phyloP scores from a whole-genome alignment of 148 eudicot genomes.

The Suaeda aralocaspica region DNA sequence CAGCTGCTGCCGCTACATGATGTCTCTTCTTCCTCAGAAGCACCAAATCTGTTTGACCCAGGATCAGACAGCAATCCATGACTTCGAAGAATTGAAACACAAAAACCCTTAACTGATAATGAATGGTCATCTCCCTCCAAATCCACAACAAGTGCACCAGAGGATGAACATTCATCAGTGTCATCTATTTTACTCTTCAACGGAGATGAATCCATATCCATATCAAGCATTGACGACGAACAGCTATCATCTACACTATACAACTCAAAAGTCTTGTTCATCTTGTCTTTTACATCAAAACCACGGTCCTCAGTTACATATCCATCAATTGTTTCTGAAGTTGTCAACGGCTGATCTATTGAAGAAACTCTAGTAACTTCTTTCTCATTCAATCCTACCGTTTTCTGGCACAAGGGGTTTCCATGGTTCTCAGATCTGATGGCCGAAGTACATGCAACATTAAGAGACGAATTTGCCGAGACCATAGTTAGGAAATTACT shows the following conservation, averaged over 20 bases:
- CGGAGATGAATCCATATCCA: slow-evolving; percentile 44
- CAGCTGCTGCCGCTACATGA: slow-evolving; percentile 29
- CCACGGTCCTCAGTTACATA: slow-evolving; percentile 32
- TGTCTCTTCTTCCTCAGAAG: slow-evolving; percentile 28
- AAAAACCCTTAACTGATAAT: slow-evolving; percentile 47
- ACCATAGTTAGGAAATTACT: slow-evolving; percentile 17
- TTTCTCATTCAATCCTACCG: slow-evolving; percentile 26
- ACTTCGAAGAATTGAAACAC: slow-evolving; percentile 59
- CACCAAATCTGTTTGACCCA: slow-evolving; percentile 18
- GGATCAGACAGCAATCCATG: slow-evolving; percentile 43
- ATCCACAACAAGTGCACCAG: slow-evolving; percentile 50
- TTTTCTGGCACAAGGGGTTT: slow-evolving; percentile 23
- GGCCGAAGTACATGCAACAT: slow-evolving; percentile 37
- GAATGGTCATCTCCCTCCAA: slow-evolving; percentile 37
- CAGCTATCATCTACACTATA: slow-evolving; percentile 65
- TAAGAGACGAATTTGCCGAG: slow-evolving; percentile 28
- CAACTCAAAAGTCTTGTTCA: slow-evolving; percentile 28
- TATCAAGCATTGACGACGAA: slow-evolving; percentile 70
- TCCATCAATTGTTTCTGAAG: slow-evolving; percentile 37
- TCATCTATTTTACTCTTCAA: slow-evolving; percentile 64
- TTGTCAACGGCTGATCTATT: slow-evolving; percentile 23
- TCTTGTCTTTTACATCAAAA: slow-evolving; percentile 36
- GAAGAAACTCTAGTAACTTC: slow-evolving; percentile 30
- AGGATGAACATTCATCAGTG: slow-evolving; percentile 78
- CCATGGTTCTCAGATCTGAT: slow-evolving; percentile 43